These are phyloP conservation scores for Neurospora hispaniola DNA, from an alignment of 495 filamentous ascomycete species.

Conservation along the genomic window DNA sequence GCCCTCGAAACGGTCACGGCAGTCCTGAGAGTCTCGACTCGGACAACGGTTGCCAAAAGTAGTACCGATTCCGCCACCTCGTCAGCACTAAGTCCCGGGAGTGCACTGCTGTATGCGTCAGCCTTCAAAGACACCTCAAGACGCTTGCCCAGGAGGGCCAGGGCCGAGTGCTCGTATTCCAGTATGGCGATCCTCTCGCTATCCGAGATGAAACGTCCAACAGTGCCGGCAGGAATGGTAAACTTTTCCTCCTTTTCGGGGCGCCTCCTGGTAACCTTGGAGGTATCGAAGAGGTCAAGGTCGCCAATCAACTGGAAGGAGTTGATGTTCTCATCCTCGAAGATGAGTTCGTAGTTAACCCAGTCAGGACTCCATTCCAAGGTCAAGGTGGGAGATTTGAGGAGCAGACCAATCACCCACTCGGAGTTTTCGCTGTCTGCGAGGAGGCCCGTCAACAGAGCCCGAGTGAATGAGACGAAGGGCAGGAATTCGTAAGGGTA, in stretches of 20 bases:
- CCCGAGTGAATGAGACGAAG: constrained; percentile 46
- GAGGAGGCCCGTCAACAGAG: constrained; percentile 24
- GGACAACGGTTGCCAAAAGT: constrained; percentile 32
- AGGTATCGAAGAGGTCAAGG: constrained; percentile 41
- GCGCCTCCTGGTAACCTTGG: constrained; percentile 18
- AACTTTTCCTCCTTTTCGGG: constrained; percentile 30
- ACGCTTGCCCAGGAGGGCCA: constrained; percentile 67
- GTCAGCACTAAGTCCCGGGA: constrained; percentile 24
- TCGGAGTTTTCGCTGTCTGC: constrained; percentile 41
- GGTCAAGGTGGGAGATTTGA: constrained; percentile 59
- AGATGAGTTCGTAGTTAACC: constrained; percentile 53
- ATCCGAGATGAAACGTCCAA: constrained; percentile 60
- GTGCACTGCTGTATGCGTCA: constrained; percentile 22
- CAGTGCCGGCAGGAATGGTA: constrained; percentile 49
- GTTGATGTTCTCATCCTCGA: constrained; percentile 78
- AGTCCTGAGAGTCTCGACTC: constrained; percentile 24
- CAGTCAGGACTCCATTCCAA: constrained; percentile 49
- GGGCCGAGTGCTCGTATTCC: constrained; percentile 62
- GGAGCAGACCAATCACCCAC: constrained; percentile 44
- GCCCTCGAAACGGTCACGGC: constrained; percentile 10
- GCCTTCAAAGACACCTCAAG: constrained; percentile 44
- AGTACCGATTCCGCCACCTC: constrained; percentile 32
- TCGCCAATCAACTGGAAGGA: constrained; percentile 43
- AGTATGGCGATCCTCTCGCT: constrained; percentile 43
- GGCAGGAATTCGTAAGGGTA: constrained; percentile 85